phyloP scores from a whole-genome alignment of 805 yeast genomes.

The Wickerhamiella cacticola region DNA sequence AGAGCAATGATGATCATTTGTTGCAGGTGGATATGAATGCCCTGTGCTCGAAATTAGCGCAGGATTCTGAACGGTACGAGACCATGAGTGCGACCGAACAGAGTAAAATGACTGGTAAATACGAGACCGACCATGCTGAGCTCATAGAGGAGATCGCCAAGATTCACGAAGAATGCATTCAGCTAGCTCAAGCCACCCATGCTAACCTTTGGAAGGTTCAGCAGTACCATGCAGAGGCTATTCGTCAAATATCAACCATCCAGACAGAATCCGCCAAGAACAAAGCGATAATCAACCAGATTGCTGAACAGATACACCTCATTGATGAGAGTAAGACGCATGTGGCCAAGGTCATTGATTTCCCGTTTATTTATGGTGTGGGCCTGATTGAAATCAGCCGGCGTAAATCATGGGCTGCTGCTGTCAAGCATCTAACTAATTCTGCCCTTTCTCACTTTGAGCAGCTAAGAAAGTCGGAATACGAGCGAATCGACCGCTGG shows the following conservation, averaged over 20 bases:
- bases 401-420: slow-evolving; percentile 25
- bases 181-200: neutral
- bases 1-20: neutral
- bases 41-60: neutral
- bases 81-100: no score
- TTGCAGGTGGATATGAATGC: slow-evolving; percentile 1
- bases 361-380: slow-evolving; percentile 31
- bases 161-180: neutral
- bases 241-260: slow-evolving; percentile 20
- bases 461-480: slow-evolving; percentile 43
- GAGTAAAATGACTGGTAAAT: neutral
- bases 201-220: slow-evolving; percentile 2
- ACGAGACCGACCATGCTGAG: neutral
- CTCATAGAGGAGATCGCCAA: neutral
- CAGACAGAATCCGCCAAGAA: slow-evolving; percentile 25
- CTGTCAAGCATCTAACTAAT: slow-evolving; percentile 33
- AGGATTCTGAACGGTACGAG: no score
- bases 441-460: slow-evolving; percentile 39
- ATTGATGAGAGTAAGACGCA: slow-evolving; percentile 25
- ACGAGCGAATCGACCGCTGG: slow-evolving; percentile 45
- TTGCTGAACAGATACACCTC: slow-evolving; percentile 21
- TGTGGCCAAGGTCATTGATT: slow-evolving; percentile 28
- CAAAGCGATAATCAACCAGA: slow-evolving; percentile 22
- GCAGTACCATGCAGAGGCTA: slow-evolving; percentile 8
- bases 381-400: slow-evolving; percentile 28